Percentiles rank a stretch among this genome's conserved stretches.
phyloP scores from a whole-genome alignment of 2,329 filamentous ascomycete genomes.

The Neofusicoccum cordaticola region DNA sequence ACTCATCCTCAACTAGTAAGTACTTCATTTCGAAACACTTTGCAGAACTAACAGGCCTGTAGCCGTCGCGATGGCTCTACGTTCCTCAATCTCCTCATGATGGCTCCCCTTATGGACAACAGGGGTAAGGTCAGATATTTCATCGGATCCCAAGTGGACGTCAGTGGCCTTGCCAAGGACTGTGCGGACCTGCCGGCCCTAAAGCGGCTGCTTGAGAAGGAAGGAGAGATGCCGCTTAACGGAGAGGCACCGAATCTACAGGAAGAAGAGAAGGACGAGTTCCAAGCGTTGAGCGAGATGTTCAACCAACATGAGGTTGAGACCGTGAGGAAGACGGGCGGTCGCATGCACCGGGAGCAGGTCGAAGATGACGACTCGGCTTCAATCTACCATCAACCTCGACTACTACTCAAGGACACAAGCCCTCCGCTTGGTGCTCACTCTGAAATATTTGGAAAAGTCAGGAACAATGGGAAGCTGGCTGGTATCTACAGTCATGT shows the following conservation, averaged over 20 bases:
- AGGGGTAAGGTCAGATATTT: conserved; percentile 66
- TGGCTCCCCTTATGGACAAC: conserved; percentile 68
- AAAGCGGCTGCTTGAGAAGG: conserved; percentile 44
- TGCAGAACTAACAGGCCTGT: neutral
- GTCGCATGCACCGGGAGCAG: conserved; percentile 59
- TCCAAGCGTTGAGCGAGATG: conserved; percentile 66
- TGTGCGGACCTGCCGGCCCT: conserved; percentile 64
- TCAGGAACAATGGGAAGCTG: conserved; percentile 38
- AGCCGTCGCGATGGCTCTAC: conserved; percentile 71
- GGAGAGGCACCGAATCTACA: neutral
- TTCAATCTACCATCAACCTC: conserved; percentile 36
- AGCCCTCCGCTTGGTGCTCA: conserved; percentile 22
- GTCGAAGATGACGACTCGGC: conserved; percentile 20
- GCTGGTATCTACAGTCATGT: conserved; percentile 54
- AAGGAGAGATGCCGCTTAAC: conserved; percentile 23
- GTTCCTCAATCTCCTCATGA: conserved; percentile 75
- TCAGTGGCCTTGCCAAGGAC: conserved; percentile 66
- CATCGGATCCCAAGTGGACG: conserved; percentile 70
- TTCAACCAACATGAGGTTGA: conserved; percentile 66
- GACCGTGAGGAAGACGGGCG: conserved; percentile 61
- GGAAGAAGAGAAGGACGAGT: conserved; percentile 55
- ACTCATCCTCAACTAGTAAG: conserved; percentile 71
- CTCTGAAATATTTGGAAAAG: conserved; percentile 22
- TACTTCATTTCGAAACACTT: conserved; percentile 19
- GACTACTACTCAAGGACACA: conserved; percentile 50